Evolutionary conservation across 164 flowering plant species (phyloP).

Genomic region (Annona cherimola): DNA sequence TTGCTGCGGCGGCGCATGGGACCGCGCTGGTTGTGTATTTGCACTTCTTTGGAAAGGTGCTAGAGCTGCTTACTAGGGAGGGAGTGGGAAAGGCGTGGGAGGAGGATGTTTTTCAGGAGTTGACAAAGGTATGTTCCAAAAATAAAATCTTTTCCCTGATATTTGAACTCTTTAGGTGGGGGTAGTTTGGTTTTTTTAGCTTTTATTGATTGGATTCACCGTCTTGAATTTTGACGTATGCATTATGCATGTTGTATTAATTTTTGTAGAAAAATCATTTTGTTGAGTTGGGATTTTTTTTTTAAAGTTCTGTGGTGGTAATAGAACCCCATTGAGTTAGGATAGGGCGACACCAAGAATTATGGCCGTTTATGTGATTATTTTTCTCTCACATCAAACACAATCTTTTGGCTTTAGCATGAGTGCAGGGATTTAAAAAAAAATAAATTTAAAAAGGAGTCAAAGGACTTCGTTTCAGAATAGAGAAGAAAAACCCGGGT

Average conservation of each 20-base stretch:
- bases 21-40: conserved; percentile 85
- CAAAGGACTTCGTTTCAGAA: too few relatives aligned
- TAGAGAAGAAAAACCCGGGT: too few relatives aligned
- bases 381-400: too few relatives aligned
- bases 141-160: background rate
- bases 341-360: too few relatives aligned
- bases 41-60: conserved; percentile 84
- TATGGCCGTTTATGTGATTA: too few relatives aligned
- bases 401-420: too few relatives aligned
- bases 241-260: too few relatives aligned
- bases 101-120: conserved; percentile 42
- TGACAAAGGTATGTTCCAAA: conserved; percentile 42
- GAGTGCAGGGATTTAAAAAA: too few relatives aligned
- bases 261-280: background rate
- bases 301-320: too few relatives aligned
- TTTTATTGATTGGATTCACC: background rate
- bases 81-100: conserved; percentile 4
- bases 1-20: conserved; percentile 97
- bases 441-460: too few relatives aligned
- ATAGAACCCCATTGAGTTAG: too few relatives aligned
- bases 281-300: background rate
- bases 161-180: background rate
- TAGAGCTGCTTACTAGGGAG: conserved; percentile 36
- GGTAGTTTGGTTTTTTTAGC: background rate
- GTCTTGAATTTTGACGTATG: background rate